phyloP scores from a whole-genome alignment of 495 filamentous ascomycete genomes.

The Talaromyces wortmannii region DNA sequence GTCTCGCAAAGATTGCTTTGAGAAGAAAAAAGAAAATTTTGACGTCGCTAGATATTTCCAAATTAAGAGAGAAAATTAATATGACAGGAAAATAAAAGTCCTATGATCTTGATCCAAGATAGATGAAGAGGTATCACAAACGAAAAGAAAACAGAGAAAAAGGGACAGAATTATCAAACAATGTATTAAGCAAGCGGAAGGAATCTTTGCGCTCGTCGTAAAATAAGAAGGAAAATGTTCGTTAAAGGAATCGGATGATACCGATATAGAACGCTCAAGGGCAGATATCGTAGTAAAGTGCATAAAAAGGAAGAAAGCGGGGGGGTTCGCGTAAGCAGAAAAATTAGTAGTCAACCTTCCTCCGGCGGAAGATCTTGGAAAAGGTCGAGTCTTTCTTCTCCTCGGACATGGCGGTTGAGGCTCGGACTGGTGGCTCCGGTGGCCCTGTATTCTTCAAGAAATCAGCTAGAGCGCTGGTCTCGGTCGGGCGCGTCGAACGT shows the following conservation, averaged over 20 bases:
- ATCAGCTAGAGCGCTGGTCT: constrained; percentile 69
- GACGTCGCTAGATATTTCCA: neutral
- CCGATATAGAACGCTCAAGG: constrained; percentile 16
- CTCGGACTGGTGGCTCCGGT: constrained; percentile 34
- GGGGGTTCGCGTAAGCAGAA: neutral
- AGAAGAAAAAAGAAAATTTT: neutral
- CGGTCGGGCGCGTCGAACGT: constrained; percentile 18
- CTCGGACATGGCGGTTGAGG: constrained; percentile 13
- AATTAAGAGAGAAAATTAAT: neutral
- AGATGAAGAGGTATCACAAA: constrained; percentile 8
- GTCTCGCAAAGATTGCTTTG: neutral
- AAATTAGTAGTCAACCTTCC: constrained; percentile 24
- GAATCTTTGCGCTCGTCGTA: neutral
- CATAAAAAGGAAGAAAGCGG: neutral
- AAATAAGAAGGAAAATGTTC: neutral
- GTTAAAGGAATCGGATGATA: neutral
- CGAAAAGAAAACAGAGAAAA: constrained; percentile 4
- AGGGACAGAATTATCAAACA: no score
- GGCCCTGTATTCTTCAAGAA: constrained; percentile 74
- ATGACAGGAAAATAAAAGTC: neutral
- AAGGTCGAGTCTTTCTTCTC: constrained; percentile 16
- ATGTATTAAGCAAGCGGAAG: no score
- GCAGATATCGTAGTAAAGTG: constrained; percentile 1
- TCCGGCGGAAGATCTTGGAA: constrained; percentile 37
- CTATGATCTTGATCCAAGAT: constrained; percentile 8